Evolutionary conservation across 805 yeast genomes (phyloP), one percentile per base, ranked within the genome.

Genomic region (Millerozyma miso): DNA sequence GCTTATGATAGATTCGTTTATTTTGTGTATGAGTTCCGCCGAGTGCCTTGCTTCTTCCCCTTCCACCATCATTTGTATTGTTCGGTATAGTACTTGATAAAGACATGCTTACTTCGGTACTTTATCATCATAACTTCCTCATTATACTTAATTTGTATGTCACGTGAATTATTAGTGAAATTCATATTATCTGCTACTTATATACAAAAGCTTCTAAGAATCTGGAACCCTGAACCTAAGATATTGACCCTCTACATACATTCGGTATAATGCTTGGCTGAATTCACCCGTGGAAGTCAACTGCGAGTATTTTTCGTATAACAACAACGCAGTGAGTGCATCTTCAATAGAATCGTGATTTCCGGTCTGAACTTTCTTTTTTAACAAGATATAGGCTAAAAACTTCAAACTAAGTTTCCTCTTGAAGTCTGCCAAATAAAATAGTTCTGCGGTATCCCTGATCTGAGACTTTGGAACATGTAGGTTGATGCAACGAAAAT

Each of bases 301-400:
- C 49, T 83, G 82, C 54, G 77, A 62, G 56, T 87, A 91, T 54
- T 79, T 81, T 47, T 79, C 77, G 66, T 87, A 95, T 31, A 93
- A 66, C 36, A 77, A 62, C 52, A 93, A 71, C 0, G 99, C 98
- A 8, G 95, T 84, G 43, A 73, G 69, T 0, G 99, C 97, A 67
- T 93, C 99, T 57, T 93, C 99, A 36, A 93, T 89, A 0, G 98
- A 91, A 59, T 95, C 98, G 63, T 93, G 99, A 57, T 91, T 91
- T 1, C 93, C 96, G 2, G 80, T 81, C 60, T 93, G 99, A 26
- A 95, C 95, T 38, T 80, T 76, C 47, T 80, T 81, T 29, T 76
- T 77, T 41, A 93, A 69, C 37, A 91, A 71, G 20, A 80, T 80
- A 74, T 89, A 89, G 10, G 95, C 88, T 58, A 93, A 67, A 59